Base-by-base conservation (phyloP, 2,329 filamentous ascomycete species). In the Fusarium torulosum region DNA sequence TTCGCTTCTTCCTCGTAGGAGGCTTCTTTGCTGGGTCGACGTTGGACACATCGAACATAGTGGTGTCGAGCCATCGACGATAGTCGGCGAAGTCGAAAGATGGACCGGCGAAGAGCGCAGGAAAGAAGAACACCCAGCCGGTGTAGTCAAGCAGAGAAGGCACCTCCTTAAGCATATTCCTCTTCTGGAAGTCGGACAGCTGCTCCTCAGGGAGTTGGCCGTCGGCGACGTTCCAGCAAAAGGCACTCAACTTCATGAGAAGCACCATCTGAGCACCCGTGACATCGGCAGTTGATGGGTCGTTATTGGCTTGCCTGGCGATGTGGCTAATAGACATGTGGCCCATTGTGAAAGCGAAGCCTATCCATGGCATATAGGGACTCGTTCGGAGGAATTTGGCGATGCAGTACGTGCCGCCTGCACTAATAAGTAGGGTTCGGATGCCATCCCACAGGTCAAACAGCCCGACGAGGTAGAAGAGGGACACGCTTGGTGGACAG, bases 211-310 rank as follows among this genome's bases (percentile, higher is more conserved):
- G 89, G 20, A 97, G 84, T 59, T 90, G 89, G 20, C 96, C 96
- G 77, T 99, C 96, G 74, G 96, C 94, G 10, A 98, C 90, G 76
- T 98, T 98, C 96, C 96, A 99, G 81, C 93, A 97, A 76, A 99
- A 99, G 7, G 95, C 92, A 21, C 90, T 93, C 35, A 99, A 88
- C 79, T 99, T 99, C 93, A 99, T 99, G 66, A 98, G 90, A 72
- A 98, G 81, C 33, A 99, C 96, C 96, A 99, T 99, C 79, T 99
- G 96, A 2, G 95, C 94, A 40, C 91, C 94, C 1, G 95, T 97
- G 71, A 99, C 94, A 77, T 99, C 96, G 60, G 97, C 84, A 3
- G 82, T 79, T 38, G 86, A 84, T 0, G 92, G 87, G 63, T 88
- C 85, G 71, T 91, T 84, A 38, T 86, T 81, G 38, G 89, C 86